Evolutionary conservation across 805 yeast genomes (phyloP).

Genomic region (Saccharomycopsis sp.): DNA sequence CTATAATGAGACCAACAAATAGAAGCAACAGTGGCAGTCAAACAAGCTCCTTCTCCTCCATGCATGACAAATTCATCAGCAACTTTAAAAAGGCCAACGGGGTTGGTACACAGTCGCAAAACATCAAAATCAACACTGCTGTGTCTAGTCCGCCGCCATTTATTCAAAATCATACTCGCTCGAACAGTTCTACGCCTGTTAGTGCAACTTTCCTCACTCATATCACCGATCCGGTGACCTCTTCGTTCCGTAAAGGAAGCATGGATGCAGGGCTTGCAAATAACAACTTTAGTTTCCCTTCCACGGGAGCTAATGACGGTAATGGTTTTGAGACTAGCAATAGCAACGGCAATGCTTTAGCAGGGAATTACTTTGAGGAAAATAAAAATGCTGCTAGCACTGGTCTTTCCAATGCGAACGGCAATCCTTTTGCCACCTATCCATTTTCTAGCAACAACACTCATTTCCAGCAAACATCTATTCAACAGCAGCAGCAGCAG

Average conservation of each 20-base stretch:
- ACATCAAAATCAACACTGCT: background rate
- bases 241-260: background rate
- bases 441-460: too few relatives aligned
- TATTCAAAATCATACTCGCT: background rate
- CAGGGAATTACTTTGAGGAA: background rate
- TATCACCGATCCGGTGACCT: background rate
- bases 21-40: background rate
- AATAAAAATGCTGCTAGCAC: background rate
- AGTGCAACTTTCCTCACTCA: background rate
- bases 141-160: background rate
- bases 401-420: too few relatives aligned
- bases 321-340: background rate
- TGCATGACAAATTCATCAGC: background rate
- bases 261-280: background rate
- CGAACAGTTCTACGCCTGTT: conserved; percentile 1
- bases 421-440: background rate
- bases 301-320: background rate
- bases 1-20: conserved; percentile 7
- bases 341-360: background rate
- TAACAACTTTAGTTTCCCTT: background rate
- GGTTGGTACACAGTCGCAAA: background rate
- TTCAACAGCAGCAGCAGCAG: too few relatives aligned
- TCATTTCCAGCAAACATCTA: too few relatives aligned
- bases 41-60: background rate
- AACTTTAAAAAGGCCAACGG: background rate